These are phyloP conservation scores for Trametes cingulata DNA, from an alignment of 768 basidiomycete genomes.

Conservation along the genomic window DNA sequence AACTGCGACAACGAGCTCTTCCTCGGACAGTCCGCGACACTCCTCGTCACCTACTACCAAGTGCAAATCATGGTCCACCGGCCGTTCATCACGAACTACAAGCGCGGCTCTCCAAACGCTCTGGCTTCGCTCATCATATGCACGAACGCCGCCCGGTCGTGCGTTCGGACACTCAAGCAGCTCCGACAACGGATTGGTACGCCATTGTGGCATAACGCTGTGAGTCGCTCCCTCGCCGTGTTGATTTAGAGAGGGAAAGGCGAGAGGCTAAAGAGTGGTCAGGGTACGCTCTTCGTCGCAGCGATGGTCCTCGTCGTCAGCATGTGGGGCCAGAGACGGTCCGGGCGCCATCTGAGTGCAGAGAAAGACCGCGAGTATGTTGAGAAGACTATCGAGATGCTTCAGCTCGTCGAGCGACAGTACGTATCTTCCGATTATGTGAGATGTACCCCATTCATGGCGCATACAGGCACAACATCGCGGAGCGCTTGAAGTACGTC, in stretches of 20 bases:
- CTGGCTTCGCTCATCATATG: slow-evolving; percentile 78
- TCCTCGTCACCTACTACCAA: slow-evolving; percentile 47
- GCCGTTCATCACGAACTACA: slow-evolving; percentile 71
- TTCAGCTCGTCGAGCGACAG: slow-evolving; percentile 14
- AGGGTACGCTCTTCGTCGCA: slow-evolving; percentile 40
- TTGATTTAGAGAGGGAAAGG: too few relatives aligned
- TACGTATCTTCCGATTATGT: neutral
- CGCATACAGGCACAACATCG: slow-evolving; percentile 7
- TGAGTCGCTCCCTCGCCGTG: slow-evolving; percentile 1
- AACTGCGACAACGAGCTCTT: slow-evolving; percentile 22
- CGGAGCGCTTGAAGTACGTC: slow-evolving; percentile 1
- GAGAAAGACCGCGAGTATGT: slow-evolving; percentile 42
- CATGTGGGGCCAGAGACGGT: slow-evolving; percentile 45
- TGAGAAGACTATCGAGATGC: slow-evolving; percentile 37
- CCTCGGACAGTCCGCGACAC: slow-evolving; percentile 36
- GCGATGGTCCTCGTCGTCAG: slow-evolving; percentile 50
- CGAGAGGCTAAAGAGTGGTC: neutral
- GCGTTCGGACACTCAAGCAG: slow-evolving; percentile 66
- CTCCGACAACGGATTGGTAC: slow-evolving; percentile 28
- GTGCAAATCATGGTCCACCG: slow-evolving; percentile 70
- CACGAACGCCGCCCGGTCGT: slow-evolving; percentile 78
- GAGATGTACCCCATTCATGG: neutral
- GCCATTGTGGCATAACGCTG: neutral
- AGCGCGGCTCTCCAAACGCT: slow-evolving; percentile 46
- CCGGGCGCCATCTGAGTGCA: slow-evolving; percentile 32